phyloP scores from a whole-genome alignment of 805 yeast genomes.

The Blastobotrys americana region DNA sequence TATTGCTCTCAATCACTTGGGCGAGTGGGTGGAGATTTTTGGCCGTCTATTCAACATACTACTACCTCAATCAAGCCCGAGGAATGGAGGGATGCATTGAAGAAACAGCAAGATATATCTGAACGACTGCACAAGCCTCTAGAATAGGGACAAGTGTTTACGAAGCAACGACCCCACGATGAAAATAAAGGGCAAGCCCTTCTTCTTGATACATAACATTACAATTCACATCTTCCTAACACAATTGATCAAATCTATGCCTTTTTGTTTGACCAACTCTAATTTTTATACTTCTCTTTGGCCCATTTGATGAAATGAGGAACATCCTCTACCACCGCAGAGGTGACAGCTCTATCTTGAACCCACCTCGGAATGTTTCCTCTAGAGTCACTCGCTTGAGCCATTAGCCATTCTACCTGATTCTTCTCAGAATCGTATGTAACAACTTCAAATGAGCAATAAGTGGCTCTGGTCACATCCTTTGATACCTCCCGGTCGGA shows the following conservation, averaged over 20 bases:
- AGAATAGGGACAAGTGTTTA: not conserved
- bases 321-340: conserved; percentile 32
- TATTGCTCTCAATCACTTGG: conserved; percentile 85
- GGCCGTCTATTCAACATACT: conserved; percentile 31
- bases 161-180: no score
- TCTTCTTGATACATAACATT: no score
- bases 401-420: conserved; percentile 34
- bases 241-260: no score
- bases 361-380: conserved; percentile 34
- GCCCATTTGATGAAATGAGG: conserved; percentile 30
- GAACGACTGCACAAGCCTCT: conserved; percentile 7
- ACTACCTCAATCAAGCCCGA: conserved; percentile 25
- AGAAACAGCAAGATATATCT: conserved; percentile 37
- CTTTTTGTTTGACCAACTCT: no score
- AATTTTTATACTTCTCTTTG: conserved; percentile 10
- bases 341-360: conserved; percentile 29
- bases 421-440: conserved; percentile 19
- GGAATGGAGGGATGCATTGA: conserved; percentile 39
- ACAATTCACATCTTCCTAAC: no score
- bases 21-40: conserved; percentile 63
- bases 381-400: conserved; percentile 34
- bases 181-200: no score
- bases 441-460: conserved; percentile 33
- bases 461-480: conserved; percentile 25
- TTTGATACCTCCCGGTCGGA: conserved; percentile 20